Conservation (phyloP, 495 filamentous ascomycete species). For the Penicillium herquei region DNA sequence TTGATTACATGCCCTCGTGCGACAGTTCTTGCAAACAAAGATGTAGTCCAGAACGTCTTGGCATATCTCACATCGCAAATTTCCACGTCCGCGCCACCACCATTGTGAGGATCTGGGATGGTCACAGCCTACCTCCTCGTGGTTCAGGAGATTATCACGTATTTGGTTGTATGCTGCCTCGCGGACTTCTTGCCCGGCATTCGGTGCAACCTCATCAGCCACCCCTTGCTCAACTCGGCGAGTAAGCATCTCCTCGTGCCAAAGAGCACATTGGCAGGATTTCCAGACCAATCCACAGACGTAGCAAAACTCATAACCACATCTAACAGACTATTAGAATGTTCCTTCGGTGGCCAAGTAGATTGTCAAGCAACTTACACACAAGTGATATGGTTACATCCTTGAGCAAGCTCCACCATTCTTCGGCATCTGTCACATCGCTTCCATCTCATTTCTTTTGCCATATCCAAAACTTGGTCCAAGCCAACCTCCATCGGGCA, state of each 20-base stretch:
- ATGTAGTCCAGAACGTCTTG: neutral
- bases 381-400: constrained; percentile 1
- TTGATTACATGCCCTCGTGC: neutral
- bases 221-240: neutral
- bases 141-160: neutral
- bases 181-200: neutral
- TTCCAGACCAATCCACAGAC: neutral
- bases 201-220: neutral
- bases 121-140: neutral
- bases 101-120: neutral
- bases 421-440: neutral
- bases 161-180: neutral
- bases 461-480: neutral
- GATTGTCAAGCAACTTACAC: neutral
- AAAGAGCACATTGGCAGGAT: neutral
- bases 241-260: neutral
- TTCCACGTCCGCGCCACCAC: neutral
- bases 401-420: neutral
- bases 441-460: neutral
- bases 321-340: neutral
- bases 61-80: neutral
- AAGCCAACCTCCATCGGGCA: neutral
- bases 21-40: neutral
- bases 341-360: neutral
- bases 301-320: constrained; percentile 1